These are phyloP conservation scores for Candida albicans DNA, from an alignment of 1,139 yeast genomes.

Conservation along the genomic window DNA sequence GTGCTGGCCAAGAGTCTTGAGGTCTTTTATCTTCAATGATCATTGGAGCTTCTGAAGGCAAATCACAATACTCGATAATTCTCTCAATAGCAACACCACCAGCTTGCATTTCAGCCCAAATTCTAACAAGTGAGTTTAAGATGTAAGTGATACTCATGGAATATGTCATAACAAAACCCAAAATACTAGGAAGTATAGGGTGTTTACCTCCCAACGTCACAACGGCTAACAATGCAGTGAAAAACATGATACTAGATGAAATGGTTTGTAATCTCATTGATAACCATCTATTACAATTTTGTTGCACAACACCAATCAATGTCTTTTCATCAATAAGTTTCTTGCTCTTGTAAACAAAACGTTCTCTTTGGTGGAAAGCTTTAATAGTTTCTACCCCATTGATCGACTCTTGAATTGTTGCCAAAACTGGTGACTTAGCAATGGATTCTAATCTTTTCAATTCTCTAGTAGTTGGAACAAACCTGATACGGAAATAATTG, in stretches of 20 bases:
- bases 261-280: slow-evolving; percentile 34
- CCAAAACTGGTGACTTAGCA: slow-evolving; percentile 56
- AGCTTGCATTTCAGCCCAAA: slow-evolving; percentile 34
- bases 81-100: slow-evolving; percentile 35
- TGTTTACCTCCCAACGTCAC: slow-evolving; percentile 21
- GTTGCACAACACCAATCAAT: slow-evolving; percentile 39
- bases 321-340: slow-evolving; percentile 59
- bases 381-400: slow-evolving; percentile 61
- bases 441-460: slow-evolving; percentile 32
- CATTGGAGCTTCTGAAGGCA: slow-evolving; percentile 29
- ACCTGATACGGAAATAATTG: slow-evolving; percentile 27
- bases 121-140: slow-evolving; percentile 28
- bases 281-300: slow-evolving; percentile 35
- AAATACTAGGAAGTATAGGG: slow-evolving; percentile 27
- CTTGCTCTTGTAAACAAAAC: slow-evolving; percentile 56
- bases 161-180: slow-evolving; percentile 36
- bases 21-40: slow-evolving; percentile 26
- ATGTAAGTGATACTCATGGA: slow-evolving; percentile 28
- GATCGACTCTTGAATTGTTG: slow-evolving; percentile 62
- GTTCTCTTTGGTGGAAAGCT: slow-evolving; percentile 52
- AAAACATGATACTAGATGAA: slow-evolving; percentile 28
- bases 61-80: slow-evolving; percentile 31
- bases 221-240: slow-evolving; percentile 26
- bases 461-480: slow-evolving; percentile 35
- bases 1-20: slow-evolving; percentile 26